Evolutionary conservation across 2,329 filamentous ascomycete species (phyloP), one percentile per base, ranked within the genome.

Genomic region (Ascochyta lentis): DNA sequence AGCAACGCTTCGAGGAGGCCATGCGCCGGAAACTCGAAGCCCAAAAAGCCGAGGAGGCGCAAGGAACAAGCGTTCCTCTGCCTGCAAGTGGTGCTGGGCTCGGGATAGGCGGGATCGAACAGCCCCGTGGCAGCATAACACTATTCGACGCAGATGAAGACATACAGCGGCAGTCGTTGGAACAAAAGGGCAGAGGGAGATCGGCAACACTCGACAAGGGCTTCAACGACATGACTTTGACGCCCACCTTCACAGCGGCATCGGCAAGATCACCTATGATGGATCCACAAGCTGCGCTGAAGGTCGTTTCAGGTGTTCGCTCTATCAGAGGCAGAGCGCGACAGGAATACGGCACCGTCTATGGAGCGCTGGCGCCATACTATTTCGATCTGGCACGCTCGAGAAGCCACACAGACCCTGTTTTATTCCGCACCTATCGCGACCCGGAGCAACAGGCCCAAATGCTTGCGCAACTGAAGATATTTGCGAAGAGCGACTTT

Each of bases 381-480:
- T 99, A 98, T 77, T 86, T 86, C 61, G 92, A 99, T 72, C 84
- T 98, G 38, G 86, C 85, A 33, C 83, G 81, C 59, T 87, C 89
- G 2, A 86, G 82, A 77, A 91, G 81, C 60, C 91, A 90, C 78
- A 86, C 90, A 13, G 90, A 97, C 62, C 91, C 91, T 6, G 82
- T 92, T 31, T 81, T 98, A 8, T 99, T 98, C 76, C 87, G 90
- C 66, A 89, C 89, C 10, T 98, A 96, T 71, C 84, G 88, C 38
- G 90, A 96, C 64, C 94, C 95, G 0, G 91, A 96, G 74, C 86
- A 92, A 54, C 95, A 98, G 77, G 95, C 95, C 7, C 87, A 88
- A 68, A 95, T 99, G 83, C 81, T 99, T 53, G 82, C 89, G 16
- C 94, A 96, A 67, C 77, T 99, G 54, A 84, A 86, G 54, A 81